Base-by-base conservation (phyloP, 768 basidiomycete species). In the Pisolithus microcarpus region DNA sequence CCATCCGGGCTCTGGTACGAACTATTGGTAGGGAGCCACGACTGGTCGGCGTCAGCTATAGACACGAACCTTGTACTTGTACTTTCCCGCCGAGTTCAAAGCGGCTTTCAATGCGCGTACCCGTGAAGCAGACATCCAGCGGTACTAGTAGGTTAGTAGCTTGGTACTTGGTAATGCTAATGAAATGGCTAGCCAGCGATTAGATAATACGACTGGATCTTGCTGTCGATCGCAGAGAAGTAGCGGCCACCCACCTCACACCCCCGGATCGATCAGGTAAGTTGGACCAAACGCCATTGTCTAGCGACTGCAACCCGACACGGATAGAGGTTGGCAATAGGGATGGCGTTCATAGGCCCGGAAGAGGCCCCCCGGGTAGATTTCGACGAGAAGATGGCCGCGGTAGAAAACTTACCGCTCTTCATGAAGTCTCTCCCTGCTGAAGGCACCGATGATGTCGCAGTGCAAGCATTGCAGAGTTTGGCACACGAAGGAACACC, bases 351-450 rank as follows among this genome's bases (percentile, higher is more conserved):
- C 28, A 54, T 34, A 24, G 42, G 36, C 26, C 43, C 58, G 24
- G 56, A 58, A 21, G 62, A 64, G 31, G 67, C 65, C 21, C 58
- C 44, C 0, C 28, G 45, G n/a, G 46, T 48, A 2, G 55, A 68
- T 18, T 13, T 60, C 4, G 69, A 70, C 7, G 69, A 72, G 37
- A 72, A 69, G 46, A 58, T 81, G 21, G 65, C 65, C 5, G 69
- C 62, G 15, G 69, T 84, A 39, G 84, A 93, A 57, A 73, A 78
- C 4, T 70, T 87, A 3, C 96, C 96, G 6, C 72, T 99, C 36
- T 99, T 99, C 70, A 98, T 98, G 93, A 83, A 82, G 58, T 79
- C 82, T 18, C 75, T 96, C 18, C 93, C 94, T 1, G 71, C 70
- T 4, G 87, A 87, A 5, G 79, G 79, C 10, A 60, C 64, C 0